A percentile compares a stretch with the other conserved stretches of the same genome.
phyloP scores from a whole-genome alignment of 192 early-diverging fungal genomes.

The Coemansia sp. region DNA sequence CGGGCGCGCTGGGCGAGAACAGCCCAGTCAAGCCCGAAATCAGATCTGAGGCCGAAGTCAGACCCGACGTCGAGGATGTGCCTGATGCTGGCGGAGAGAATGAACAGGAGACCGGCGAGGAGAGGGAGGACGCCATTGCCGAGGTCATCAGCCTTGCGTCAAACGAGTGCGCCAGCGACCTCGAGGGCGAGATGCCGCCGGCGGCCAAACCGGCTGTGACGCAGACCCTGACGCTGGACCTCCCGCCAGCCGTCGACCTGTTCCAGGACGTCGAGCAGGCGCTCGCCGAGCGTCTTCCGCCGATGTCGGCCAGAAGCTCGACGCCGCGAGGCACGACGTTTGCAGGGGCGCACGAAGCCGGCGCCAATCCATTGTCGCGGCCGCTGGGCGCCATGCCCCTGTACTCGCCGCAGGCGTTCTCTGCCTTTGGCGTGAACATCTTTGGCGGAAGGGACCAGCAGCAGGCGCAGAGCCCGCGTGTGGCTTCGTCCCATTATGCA shows the following conservation, averaged over 20 bases:
- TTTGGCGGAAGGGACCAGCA: constrained; percentile 2
- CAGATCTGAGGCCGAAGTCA: too few species aligned
- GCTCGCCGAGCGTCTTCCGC: constrained; percentile 39
- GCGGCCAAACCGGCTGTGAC: neutral
- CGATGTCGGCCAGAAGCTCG: constrained; percentile 5
- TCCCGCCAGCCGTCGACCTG: constrained; percentile 36
- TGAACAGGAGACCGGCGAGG: too few species aligned
- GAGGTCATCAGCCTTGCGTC: constrained; percentile 14
- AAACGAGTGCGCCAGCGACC: neutral
- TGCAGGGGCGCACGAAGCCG: neutral
- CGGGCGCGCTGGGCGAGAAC: neutral
- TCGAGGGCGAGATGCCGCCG: neutral
- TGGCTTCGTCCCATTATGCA: neutral
- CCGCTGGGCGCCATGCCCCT: constrained; percentile 9
- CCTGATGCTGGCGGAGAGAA: too few species aligned
- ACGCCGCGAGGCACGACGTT: too few species aligned
- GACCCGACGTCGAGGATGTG: neutral
- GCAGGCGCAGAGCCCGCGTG: neutral
- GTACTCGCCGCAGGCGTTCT: constrained; percentile 12
- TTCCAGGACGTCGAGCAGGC: constrained; percentile 42
- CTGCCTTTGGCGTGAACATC: constrained; percentile 11
- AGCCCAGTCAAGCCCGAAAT: neutral
- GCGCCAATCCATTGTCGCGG: neutral
- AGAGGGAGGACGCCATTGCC: too few species aligned
- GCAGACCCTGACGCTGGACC: constrained; percentile 37